These are phyloP conservation scores for Myxozyma sirexii DNA, from an alignment of 805 yeast species.

Conservation along the genomic window DNA sequence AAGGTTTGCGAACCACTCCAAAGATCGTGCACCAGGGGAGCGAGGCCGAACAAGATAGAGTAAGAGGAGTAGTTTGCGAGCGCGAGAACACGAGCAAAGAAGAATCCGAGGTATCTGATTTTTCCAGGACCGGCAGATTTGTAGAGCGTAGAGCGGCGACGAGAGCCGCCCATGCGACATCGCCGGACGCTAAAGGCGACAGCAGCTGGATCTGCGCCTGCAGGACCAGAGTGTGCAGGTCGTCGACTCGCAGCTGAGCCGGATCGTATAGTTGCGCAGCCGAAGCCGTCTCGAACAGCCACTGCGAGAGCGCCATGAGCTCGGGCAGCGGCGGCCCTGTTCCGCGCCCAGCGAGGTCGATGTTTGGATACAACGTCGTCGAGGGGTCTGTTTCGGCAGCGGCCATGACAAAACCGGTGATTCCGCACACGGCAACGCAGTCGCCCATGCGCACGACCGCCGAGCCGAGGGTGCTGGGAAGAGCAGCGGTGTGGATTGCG, in stretches of 20 bases:
- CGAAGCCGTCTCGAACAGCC: slow-evolving; percentile 60
- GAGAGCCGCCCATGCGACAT: slow-evolving; percentile 67
- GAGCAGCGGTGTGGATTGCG: slow-evolving; percentile 21
- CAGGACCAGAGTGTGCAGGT: slow-evolving; percentile 53
- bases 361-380: slow-evolving; percentile 19
- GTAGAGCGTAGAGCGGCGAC: slow-evolving; percentile 59
- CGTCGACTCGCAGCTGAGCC: slow-evolving; percentile 42
- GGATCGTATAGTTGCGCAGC: slow-evolving; percentile 57
- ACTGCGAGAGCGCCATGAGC: slow-evolving; percentile 74
- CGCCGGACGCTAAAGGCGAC: slow-evolving; percentile 76
- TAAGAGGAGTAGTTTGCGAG: not conserved
- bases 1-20: slow-evolving; percentile 14
- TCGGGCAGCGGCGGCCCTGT: slow-evolving; percentile 80
- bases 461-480: slow-evolving; percentile 29
- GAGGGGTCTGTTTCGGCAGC: not conserved
- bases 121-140: not conserved
- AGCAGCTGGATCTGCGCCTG: slow-evolving; percentile 73
- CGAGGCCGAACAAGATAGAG: not conserved
- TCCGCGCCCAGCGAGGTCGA: slow-evolving; percentile 51
- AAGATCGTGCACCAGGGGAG: slow-evolving; percentile 32
- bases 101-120: not conserved
- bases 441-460: slow-evolving; percentile 32
- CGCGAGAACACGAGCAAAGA: slow-evolving; percentile 10
- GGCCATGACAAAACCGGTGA: slow-evolving; percentile 15
- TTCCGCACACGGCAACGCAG: slow-evolving; percentile 30